Conservation (phyloP, 768 basidiomycete species). For the Cubamyces lactineus region DNA sequence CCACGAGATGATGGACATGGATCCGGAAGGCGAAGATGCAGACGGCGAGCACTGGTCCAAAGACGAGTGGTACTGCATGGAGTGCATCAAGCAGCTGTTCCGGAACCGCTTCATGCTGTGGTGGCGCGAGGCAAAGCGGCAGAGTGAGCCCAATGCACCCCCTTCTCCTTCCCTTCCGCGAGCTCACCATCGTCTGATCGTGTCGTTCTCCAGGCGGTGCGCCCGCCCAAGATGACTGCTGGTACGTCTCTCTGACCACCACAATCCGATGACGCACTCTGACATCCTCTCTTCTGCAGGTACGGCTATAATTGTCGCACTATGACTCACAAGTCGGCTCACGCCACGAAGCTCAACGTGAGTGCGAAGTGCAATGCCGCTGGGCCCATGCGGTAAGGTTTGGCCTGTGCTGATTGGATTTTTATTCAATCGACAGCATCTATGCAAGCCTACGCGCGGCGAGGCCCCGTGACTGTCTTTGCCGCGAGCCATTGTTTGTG, state of each 20-base stretch:
- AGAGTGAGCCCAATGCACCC: constrained; percentile 10
- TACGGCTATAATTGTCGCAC: constrained; percentile 43
- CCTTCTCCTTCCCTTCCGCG: no score
- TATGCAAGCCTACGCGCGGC: constrained; percentile 19
- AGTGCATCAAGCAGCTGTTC: constrained; percentile 27
- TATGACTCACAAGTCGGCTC: constrained; percentile 32
- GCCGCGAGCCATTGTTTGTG: no score
- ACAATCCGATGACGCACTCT: neutral
- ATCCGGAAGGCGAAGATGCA: constrained; percentile 3
- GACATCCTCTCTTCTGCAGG: constrained; percentile 20
- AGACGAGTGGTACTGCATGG: constrained; percentile 33
- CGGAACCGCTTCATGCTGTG: constrained; percentile 26
- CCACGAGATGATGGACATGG: constrained; percentile 14
- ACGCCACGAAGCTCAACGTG: constrained; percentile 38
- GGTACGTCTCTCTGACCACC: constrained; percentile 29
- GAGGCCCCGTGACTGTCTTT: neutral
- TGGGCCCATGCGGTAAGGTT: neutral
- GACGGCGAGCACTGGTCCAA: constrained; percentile 26
- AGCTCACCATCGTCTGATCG: neutral
- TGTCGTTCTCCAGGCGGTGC: constrained; percentile 20
- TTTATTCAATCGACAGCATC: constrained; percentile 2
- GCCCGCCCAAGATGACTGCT: constrained; percentile 35
- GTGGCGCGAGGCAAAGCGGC: constrained; percentile 24
- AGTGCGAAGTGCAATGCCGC: constrained; percentile 2
- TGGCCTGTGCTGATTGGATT: neutral